Percentiles rank a stretch among this genome's conserved stretches.
These are phyloP conservation scores for Candida pseudofarinosa DNA, from an alignment of 805 yeast genomes.

Conservation along the genomic window DNA sequence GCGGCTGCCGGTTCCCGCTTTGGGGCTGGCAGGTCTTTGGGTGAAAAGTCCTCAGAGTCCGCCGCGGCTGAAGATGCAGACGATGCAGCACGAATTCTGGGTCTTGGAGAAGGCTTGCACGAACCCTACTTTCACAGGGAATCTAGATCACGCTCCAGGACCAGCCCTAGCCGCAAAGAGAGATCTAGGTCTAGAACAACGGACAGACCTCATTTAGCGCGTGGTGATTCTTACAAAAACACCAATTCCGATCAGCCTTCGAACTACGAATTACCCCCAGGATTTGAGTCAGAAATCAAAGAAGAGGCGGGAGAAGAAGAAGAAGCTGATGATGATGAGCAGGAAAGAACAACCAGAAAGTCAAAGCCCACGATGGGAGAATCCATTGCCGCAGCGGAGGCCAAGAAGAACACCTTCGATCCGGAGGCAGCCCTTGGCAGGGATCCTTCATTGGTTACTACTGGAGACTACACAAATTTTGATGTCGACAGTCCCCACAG, in stretches of 20 bases:
- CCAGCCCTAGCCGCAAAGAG: slow-evolving; percentile 21
- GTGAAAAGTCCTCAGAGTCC: neutral
- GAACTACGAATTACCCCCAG: slow-evolving; percentile 41
- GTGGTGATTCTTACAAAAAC: slow-evolving; percentile 73
- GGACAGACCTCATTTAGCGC: slow-evolving; percentile 59
- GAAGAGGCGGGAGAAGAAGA: slow-evolving; percentile 18
- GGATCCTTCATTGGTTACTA: slow-evolving; percentile 40
- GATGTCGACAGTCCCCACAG: slow-evolving; percentile 33
- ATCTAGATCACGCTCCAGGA: slow-evolving; percentile 22
- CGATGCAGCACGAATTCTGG: neutral
- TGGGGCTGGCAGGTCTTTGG: slow-evolving; percentile 1
- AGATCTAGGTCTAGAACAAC: slow-evolving; percentile 23
- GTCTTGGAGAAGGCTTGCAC: slow-evolving; percentile 21
- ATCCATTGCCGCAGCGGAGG: slow-evolving; percentile 41
- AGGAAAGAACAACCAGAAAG: slow-evolving; percentile 37
- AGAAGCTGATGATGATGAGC: slow-evolving; percentile 28
- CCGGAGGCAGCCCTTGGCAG: slow-evolving; percentile 9
- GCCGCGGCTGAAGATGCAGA: neutral
- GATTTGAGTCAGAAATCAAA: slow-evolving; percentile 18
- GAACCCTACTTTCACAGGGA: slow-evolving; percentile 33
- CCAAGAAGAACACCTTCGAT: slow-evolving; percentile 9
- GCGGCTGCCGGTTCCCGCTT: neutral
- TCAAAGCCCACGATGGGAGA: slow-evolving; percentile 43
- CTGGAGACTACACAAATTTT: slow-evolving; percentile 45
- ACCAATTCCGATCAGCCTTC: slow-evolving; percentile 45